A percentile compares a stretch with the other conserved stretches of the same genome.
Conservation (phyloP, 2,329 filamentous ascomycete species). For the Pseudocercospora fuligena region DNA sequence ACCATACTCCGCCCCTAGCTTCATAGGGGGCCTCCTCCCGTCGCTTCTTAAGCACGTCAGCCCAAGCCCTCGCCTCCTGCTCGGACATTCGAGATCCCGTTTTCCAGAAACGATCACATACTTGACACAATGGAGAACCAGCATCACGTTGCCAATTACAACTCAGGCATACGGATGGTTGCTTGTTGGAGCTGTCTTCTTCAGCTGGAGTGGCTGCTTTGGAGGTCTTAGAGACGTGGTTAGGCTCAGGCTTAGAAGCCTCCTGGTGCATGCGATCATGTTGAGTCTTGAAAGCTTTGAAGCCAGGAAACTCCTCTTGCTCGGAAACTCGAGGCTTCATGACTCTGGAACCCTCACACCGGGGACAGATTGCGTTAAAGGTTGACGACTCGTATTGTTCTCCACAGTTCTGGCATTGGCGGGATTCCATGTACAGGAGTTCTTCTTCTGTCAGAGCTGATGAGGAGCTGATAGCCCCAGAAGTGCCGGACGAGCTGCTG, state of each 20-base stretch:
- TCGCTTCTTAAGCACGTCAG: neutral
- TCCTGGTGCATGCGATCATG: no score
- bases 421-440: neutral
- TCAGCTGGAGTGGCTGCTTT: no score
- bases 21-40: neutral
- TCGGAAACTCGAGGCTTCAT: neutral
- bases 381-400: neutral
- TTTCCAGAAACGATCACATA: no score
- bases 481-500: neutral
- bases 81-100: neutral
- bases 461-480: neutral
- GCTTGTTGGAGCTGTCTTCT: no score
- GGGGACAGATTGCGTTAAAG: neutral
- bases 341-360: neutral
- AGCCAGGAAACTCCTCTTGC: no score
- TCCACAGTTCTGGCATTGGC: neutral
- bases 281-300: no score
- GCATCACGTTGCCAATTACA: no score
- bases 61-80: neutral
- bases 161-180: no score
- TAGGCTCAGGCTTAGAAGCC: no score
- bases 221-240: no score
- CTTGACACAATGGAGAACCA: no score
- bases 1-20: neutral
- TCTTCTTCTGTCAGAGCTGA: neutral